Evolutionary conservation across 345 rosid genomes (phyloP).

Genomic region (Hevea brasiliensis): DNA sequence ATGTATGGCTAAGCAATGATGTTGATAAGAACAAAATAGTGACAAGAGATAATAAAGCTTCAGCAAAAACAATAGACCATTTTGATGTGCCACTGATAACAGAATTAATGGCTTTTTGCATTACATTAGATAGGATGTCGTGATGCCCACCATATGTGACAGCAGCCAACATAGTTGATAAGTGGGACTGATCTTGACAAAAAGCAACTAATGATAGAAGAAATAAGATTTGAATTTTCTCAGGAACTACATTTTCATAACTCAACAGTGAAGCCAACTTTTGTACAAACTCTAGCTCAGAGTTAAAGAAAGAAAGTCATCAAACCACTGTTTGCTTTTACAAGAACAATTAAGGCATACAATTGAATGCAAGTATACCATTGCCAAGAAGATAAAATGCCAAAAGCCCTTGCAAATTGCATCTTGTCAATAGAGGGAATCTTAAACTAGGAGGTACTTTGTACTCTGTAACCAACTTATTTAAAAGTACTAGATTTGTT

Average conservation of each 20-base stretch:
- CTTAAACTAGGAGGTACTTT: constrained; percentile 80
- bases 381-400: constrained; percentile 68
- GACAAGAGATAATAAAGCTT: constrained; percentile 85
- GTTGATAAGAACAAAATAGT: constrained; percentile 87
- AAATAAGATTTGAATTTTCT: constrained; percentile 75
- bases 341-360: constrained; percentile 87
- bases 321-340: constrained; percentile 77
- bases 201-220: constrained; percentile 82
- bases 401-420: constrained; percentile 86
- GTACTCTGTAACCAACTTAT: constrained; percentile 63
- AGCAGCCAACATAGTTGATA: constrained; percentile 71
- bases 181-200: constrained; percentile 90
- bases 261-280: constrained; percentile 79
- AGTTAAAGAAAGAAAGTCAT: constrained; percentile 83
- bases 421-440: constrained; percentile 73
- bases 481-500: constrained; percentile 77
- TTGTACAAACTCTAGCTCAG: constrained; percentile 90
- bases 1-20: constrained; percentile 85
- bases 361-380: constrained; percentile 86
- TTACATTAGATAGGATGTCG: constrained; percentile 83
- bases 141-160: constrained; percentile 90
- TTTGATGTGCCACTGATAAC: constrained; percentile 62
- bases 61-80: constrained; percentile 82
- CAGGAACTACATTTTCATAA: constrained; percentile 78
- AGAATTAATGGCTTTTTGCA: constrained; percentile 89